Percentiles rank a stretch among this genome's conserved stretches.
Evolutionary conservation across 768 basidiomycete species (phyloP).

Genomic region (Termitomyces sp.): DNA sequence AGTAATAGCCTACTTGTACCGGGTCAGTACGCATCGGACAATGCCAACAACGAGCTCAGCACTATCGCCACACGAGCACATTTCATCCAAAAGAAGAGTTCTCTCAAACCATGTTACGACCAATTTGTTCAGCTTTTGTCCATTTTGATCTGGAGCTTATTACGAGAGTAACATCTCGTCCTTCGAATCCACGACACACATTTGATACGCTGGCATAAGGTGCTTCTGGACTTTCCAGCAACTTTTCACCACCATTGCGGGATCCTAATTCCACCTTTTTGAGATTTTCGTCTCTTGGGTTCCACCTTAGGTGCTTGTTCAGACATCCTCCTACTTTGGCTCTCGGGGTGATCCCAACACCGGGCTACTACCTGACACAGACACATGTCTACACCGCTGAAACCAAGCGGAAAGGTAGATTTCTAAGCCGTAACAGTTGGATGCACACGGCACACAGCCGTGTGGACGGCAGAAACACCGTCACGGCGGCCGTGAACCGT

Average conservation of each 20-base stretch:
- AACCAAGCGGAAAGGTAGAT: background rate
- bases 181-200: background rate
- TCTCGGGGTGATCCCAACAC: background rate
- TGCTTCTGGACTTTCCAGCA: background rate
- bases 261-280: background rate
- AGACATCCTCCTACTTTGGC: background rate
- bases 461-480: too few species aligned
- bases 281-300: background rate
- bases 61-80: background rate
- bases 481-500: too few species aligned
- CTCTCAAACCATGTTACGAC: background rate
- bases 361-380: too few species aligned
- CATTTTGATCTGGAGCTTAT: background rate
- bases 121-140: background rate
- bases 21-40: too few species aligned
- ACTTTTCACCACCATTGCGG: background rate
- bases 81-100: background rate
- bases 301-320: too few species aligned
- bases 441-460: too few species aligned
- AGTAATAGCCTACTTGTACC: too few species aligned
- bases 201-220: background rate
- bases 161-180: background rate
- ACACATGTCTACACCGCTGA: background rate
- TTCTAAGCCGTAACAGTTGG: background rate
- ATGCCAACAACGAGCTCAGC: too few species aligned